Base-by-base conservation (phyloP, 495 filamentous ascomycete genomes). In the Parachaetomium inaequale region DNA sequence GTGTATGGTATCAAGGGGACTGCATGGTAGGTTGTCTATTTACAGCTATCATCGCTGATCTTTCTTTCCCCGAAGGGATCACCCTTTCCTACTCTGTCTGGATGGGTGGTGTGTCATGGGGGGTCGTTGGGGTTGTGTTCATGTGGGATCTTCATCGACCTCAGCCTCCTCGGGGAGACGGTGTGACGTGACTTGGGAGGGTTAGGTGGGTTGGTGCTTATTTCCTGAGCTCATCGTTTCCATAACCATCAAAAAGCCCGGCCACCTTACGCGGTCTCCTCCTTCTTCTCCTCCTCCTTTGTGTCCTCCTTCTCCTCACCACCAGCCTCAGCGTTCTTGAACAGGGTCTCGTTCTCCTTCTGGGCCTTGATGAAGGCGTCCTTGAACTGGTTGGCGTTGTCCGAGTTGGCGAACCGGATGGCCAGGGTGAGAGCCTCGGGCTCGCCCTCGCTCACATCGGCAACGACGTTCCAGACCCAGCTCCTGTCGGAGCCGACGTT, bases 391-490 rank as follows among this genome's bases (percentile, higher is more conserved):
- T 98, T 96, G 79, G 95, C 95, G 72, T 98, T 98, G 71, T 99
- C 95, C 67, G 90, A 88, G 82, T 98, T 99, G 76, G 90, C 93
- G 72, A 99, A 96, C 50, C 95, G 92, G 67, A 98, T 97, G 61
- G 95, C 96, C 60, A 99, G 83, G 50, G 95, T 99, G 72, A 90
- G 87, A 36, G 93, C 90, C 82, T 98, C 95, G 32, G 95, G 90
- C 78, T 97, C 93, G 60, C 94, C 95, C 81, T 99, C 95, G 70
- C 91, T 96, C 64, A 98, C 94, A 82, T 99, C 95, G 53, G 94
- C 95, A 62, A 91, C 87, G 61, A 92, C 94, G 74, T 95, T 98
- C 95, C 95, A 99, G 64, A 99, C 94, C 95, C 95, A 99, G 81
- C 88, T 92, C 73, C 95, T 88, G 81, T 99, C 95, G 70, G 88